Percentiles rank a stretch among this genome's conserved stretches.
Conservation (phyloP, 177 flowering plant species). For the Vitis hybrid region DNA sequence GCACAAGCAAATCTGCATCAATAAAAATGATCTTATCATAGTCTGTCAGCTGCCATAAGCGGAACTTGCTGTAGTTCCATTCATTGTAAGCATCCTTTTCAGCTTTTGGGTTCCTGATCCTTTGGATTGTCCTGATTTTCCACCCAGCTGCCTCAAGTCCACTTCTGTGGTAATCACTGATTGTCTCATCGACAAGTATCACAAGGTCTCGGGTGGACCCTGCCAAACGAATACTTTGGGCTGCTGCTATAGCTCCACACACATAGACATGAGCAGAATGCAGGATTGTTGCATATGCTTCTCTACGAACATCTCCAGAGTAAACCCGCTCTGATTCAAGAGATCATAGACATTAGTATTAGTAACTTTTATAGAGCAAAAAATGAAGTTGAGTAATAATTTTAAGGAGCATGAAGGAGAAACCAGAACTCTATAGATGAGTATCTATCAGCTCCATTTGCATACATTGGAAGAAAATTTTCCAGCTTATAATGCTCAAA, state of each 20-base stretch:
- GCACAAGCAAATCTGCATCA: constrained; percentile 62
- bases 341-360: background rate
- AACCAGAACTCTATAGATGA: background rate
- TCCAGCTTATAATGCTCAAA: no score
- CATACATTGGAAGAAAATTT: no score
- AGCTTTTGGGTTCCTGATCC: constrained; percentile 73
- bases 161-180: constrained; percentile 45
- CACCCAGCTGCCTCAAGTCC: constrained; percentile 74
- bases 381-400: no score
- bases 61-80: constrained; percentile 81
- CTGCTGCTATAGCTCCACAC: constrained; percentile 72
- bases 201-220: constrained; percentile 69
- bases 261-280: constrained; percentile 66
- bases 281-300: constrained; percentile 69
- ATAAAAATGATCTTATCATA: constrained; percentile 73
- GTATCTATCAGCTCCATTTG: background rate
- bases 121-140: constrained; percentile 50
- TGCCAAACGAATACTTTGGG: constrained; percentile 59
- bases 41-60: constrained; percentile 72
- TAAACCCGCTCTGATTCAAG: constrained; percentile 28
- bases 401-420: no score
- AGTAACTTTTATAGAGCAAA: no score
- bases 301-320: constrained; percentile 33
- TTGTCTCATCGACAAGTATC: constrained; percentile 61
- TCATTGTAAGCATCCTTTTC: constrained; percentile 71